These are phyloP conservation scores for Monosporozyma unispora DNA, from an alignment of 805 yeast genomes.

Conservation along the genomic window DNA sequence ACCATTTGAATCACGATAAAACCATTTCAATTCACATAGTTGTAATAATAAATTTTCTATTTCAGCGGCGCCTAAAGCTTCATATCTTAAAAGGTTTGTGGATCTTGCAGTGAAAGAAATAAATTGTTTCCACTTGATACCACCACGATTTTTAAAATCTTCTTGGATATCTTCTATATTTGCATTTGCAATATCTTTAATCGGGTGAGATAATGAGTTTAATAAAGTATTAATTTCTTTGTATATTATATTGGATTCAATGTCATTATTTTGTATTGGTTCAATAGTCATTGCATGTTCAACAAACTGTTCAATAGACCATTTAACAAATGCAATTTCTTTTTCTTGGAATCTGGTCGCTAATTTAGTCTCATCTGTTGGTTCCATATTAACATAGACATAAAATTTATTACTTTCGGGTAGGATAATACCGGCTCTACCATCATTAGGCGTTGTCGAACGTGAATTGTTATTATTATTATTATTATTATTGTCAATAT, in stretches of 20 bases:
- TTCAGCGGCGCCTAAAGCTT: constrained; percentile 15
- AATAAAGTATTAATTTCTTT: constrained; percentile 15
- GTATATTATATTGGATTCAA: not conserved
- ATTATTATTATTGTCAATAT: not conserved
- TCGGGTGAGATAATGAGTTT: not conserved
- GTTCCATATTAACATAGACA: constrained; percentile 19
- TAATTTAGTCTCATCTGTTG: constrained; percentile 20
- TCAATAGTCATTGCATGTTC: not conserved
- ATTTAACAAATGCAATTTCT: constrained; percentile 25
- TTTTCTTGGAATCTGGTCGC: constrained; percentile 21
- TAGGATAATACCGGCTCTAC: not conserved
- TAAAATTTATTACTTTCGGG: constrained; percentile 17
- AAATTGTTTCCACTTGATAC: constrained; percentile 9
- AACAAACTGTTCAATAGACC: constrained; percentile 17
- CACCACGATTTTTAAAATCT: not conserved
- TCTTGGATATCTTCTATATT: not conserved
- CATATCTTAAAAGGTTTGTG: constrained; percentile 12
- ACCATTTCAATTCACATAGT: constrained; percentile 24
- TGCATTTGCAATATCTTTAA: constrained; percentile 1
- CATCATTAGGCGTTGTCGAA: not conserved
- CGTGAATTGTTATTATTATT: not conserved
- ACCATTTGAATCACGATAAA: constrained; percentile 18
- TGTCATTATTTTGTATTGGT: not conserved
- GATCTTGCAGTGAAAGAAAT: constrained; percentile 17
- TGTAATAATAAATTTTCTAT: constrained; percentile 13